Conservation (phyloP, 345 rosid species). For the Corchorus capsularis region DNA sequence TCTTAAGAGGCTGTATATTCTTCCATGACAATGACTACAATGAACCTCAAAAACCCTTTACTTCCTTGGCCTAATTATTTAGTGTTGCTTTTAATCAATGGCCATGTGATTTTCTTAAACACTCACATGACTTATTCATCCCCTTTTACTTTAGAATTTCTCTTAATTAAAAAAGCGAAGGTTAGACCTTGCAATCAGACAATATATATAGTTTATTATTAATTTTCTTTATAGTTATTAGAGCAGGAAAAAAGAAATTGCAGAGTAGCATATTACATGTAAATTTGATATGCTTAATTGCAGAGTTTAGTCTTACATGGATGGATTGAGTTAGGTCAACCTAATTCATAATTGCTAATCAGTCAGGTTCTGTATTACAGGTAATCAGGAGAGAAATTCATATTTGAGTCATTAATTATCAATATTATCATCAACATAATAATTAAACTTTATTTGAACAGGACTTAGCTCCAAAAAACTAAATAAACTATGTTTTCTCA, state of each 20-base stretch:
- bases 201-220: background rate
- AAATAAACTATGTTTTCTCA: slow-evolving; percentile 6
- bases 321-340: slow-evolving; percentile 9
- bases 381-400: slow-evolving; percentile 17
- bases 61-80: slow-evolving; percentile 12
- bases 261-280: background rate
- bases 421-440: slow-evolving; percentile 25
- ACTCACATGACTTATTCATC: slow-evolving; percentile 29
- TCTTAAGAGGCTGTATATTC: slow-evolving; percentile 31
- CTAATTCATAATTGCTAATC: slow-evolving; percentile 27
- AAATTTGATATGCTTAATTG: background rate
- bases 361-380: background rate
- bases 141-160: background rate
- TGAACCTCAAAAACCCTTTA: slow-evolving; percentile 25
- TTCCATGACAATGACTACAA: slow-evolving; percentile 27
- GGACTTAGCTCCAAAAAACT: slow-evolving; percentile 2
- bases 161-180: too few relatives aligned
- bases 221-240: background rate
- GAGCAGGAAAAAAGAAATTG: background rate
- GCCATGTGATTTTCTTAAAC: slow-evolving; percentile 42
- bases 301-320: background rate
- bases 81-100: background rate
- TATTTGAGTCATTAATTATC: slow-evolving; percentile 6
- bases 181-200: background rate
- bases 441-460: slow-evolving; percentile 20